Percentiles rank a stretch among this genome's conserved stretches.
These are phyloP conservation scores for Byssothecium circinans DNA, from an alignment of 2,329 filamentous ascomycete genomes.

Conservation along the genomic window DNA sequence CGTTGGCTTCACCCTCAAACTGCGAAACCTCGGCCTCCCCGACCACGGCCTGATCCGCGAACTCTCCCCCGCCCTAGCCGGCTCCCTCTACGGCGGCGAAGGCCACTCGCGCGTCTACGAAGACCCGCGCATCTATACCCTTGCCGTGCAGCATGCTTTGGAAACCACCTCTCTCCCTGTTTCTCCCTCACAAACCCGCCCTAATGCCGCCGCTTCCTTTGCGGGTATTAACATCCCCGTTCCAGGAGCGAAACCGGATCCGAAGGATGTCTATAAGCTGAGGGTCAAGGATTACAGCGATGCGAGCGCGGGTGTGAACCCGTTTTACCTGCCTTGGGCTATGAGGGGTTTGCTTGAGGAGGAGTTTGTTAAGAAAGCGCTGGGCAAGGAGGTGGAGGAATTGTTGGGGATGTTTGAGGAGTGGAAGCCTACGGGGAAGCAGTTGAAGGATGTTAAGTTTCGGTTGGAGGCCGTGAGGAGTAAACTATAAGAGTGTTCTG, in stretches of 20 bases:
- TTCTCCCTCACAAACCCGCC: conserved; percentile 18
- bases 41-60: conserved; percentile 94
- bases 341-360: conserved; percentile 94
- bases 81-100: conserved; percentile 87
- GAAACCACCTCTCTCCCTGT: conserved; percentile 48
- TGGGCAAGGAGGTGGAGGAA: conserved; percentile 74
- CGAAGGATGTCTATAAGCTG: conserved; percentile 26
- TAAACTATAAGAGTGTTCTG: conserved; percentile 61
- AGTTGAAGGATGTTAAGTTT: conserved; percentile 94
- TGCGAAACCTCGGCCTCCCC: conserved; percentile 88
- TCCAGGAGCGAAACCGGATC: conserved; percentile 25
- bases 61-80: conserved; percentile 82
- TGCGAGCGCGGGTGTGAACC: conserved; percentile 58
- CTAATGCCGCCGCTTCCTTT: conserved; percentile 26
- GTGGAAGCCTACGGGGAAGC: conserved; percentile 89
- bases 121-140: conserved; percentile 79
- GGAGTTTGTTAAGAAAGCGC: conserved; percentile 80
- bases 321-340: conserved; percentile 91
- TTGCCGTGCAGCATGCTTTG: conserved; percentile 51
- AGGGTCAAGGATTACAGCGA: conserved; percentile 36
- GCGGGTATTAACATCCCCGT: conserved; percentile 37
- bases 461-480: conserved; percentile 87
- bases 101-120: conserved; percentile 94
- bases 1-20: conserved; percentile 87
- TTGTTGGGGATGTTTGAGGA: conserved; percentile 87